Evolutionary conservation across 2,329 filamentous ascomycete species (phyloP), one percentile per base, ranked within the genome.

Genomic region (Aspergillus viridinutans): DNA sequence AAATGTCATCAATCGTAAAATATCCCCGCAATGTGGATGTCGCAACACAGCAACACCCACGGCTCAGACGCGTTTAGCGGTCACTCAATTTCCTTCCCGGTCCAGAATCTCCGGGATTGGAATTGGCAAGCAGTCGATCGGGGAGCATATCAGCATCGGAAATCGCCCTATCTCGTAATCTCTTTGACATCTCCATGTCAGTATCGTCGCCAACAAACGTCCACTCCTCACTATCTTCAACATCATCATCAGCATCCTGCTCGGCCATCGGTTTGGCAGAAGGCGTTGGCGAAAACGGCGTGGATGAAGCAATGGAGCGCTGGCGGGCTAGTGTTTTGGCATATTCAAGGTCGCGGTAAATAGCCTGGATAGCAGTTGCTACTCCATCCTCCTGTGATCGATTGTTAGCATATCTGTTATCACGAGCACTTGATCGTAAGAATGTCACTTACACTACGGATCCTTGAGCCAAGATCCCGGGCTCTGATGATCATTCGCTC

Each of bases 311-410:
- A 50, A 69, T 75, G 2, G 69, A 71, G 50, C 73, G 77, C 67
- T 86, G 84, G 73, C 89, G 90, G 71, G 96, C 89, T 48, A 97
- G 80, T 17, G 88, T 88, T 73, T 85, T 90, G 40, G 94, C 92
- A 67, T 97, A 97, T 70, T 97, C 94, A 55, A 97, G 82, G 71
- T 97, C 93, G 45, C 94, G 89, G 71, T 97, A 99, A 56, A 99
- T 90, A 58, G 86, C 90, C 73, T 96, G 90, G 60, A 97, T 94
- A 5, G 93, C 94, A 4, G 83, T 89, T 50, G 88, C 86, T n/a
- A 97, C 92, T 38, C 94, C 94, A 62, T 91, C 86, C 73, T 99
- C 93, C 89, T 95, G 60, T 57, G 57, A 28, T 29, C 53, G 25
- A 8, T 14, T 59, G 12, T 67, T 65, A 69, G 77, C 66, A 26